These are phyloP conservation scores for Apiosordaria backusii DNA, from an alignment of 495 filamentous ascomycete species.

Conservation along the genomic window DNA sequence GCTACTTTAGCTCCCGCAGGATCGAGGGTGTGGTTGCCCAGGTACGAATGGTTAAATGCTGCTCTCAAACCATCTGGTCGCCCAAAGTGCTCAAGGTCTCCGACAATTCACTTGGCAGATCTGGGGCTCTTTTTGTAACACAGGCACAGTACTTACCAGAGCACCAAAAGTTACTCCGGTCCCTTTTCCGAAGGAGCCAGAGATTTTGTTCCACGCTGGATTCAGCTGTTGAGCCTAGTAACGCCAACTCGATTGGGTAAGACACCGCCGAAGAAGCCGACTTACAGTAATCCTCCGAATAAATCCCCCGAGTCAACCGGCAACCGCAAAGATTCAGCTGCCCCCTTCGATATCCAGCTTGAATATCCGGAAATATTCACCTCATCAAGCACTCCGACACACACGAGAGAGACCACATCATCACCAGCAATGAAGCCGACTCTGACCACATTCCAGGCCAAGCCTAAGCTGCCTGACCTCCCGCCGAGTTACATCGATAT, in stretches of 20 bases:
- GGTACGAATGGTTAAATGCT: not conserved
- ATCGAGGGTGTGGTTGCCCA: not conserved
- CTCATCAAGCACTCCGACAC: not conserved
- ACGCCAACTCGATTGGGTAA: not conserved
- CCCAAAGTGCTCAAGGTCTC: not conserved
- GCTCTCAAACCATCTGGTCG: too few relatives aligned
- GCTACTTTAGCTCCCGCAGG: not conserved
- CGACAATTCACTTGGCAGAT: not conserved
- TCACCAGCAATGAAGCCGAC: not conserved
- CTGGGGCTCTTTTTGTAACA: not conserved
- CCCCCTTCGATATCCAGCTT: not conserved
- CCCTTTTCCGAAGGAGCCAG: not conserved
- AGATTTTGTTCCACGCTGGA: not conserved
- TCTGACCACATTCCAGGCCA: not conserved
- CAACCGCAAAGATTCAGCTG: not conserved
- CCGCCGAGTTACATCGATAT: not conserved
- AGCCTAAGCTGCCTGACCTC: not conserved
- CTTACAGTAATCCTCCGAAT: not conserved
- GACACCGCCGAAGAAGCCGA: not conserved
- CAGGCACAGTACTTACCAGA: not conserved
- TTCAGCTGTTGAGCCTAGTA: not conserved
- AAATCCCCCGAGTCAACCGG: not conserved
- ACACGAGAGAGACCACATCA: not conserved
- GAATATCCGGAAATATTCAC: not conserved
- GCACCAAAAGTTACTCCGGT: conserved; percentile 6